Evolutionary conservation across 352 stramenopile species (phyloP), one percentile per base, ranked within the genome.

Genomic region (Globisporangium camurandrum): DNA sequence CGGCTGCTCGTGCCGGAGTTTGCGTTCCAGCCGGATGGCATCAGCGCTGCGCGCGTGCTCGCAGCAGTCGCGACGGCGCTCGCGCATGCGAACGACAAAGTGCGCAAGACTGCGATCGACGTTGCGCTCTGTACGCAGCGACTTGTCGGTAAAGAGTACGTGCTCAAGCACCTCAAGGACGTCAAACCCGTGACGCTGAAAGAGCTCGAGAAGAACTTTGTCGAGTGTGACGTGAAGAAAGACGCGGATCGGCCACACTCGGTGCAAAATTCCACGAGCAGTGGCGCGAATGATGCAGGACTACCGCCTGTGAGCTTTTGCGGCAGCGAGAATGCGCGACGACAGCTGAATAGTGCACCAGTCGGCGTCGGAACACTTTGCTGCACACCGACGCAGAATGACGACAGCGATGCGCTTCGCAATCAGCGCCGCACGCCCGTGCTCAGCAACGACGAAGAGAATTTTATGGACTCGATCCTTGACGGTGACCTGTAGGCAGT

Each of bases 141-240:
- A 12, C 62, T 89, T 37, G 61, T 88, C n/a, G 81, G 81, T 37
- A 82, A 85, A 42, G 69, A 73, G 19, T 71, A 75, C 26, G 75
- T 93, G 38, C 59, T 93, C 4, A 59, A 69, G 49, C 70, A 73
- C 27, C 75, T 93, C 27, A 70, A 83, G 62, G 78, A 77, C 45
- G 69, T 90, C 49, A 89, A 88, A 52, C 58, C 78, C 10, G 64
- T 81, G 49, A 89, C 71, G n/a, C 60, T 90, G 7, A 89, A 87
- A 40, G 79, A 93, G 43, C 69, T 93, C 9, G 82, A 93, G 54
- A 90, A 89, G 57, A 86, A 71, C 56, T 90, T 93, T 60, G 74
- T 84, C 14, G 73, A 88, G 14, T 50, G 59, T 20, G 72, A 81
- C 10, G 46, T 74, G 12, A 62, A 63, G 23, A 64, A 62, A 22